Percentiles rank a stretch among this genome's conserved stretches.
phyloP scores from a whole-genome alignment of 768 basidiomycete genomes.

The Suillus subaureus region DNA sequence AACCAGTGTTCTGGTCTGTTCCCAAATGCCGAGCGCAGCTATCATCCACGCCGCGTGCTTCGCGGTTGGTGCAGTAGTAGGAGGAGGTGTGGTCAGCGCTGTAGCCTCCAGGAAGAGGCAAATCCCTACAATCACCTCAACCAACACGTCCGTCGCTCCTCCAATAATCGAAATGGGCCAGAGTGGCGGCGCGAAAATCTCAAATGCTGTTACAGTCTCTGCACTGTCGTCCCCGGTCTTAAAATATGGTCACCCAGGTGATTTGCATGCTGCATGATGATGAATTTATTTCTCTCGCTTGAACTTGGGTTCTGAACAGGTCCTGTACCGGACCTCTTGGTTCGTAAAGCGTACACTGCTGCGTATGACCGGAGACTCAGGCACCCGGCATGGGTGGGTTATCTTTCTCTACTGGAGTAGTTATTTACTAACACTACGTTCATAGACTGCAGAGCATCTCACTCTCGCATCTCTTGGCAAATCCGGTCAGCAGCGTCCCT shows the following conservation, averaged over 20 bases:
- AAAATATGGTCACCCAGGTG: conserved; percentile 85
- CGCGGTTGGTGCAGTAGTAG: conserved; percentile 79
- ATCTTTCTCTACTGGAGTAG: no score
- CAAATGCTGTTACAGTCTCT: conserved; percentile 30
- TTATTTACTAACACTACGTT: background rate
- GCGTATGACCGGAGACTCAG: conserved; percentile 89
- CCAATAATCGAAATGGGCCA: conserved; percentile 49
- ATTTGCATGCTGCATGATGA: conserved; percentile 19
- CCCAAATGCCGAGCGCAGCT: conserved; percentile 45
- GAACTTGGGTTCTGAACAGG: conserved; percentile 49
- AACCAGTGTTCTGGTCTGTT: background rate
- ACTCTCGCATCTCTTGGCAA: conserved; percentile 74
- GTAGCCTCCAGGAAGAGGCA: conserved; percentile 39
- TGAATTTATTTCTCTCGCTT: conserved; percentile 6
- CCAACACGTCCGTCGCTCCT: conserved; percentile 21
- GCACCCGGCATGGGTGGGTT: conserved; percentile 90
- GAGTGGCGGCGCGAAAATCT: conserved; percentile 45
- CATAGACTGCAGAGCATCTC: conserved; percentile 92
- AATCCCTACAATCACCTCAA: conserved; percentile 16
- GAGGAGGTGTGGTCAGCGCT: conserved; percentile 69
- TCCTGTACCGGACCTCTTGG: conserved; percentile 78
- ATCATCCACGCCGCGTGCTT: conserved; percentile 73
- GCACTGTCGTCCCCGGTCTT: conserved; percentile 44
- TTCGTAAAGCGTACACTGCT: conserved; percentile 82
- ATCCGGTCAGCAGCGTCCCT: conserved; percentile 37